Evolutionary conservation across 1,139 yeast genomes (phyloP).

Genomic region (Casaregolazyma suthepensis): DNA sequence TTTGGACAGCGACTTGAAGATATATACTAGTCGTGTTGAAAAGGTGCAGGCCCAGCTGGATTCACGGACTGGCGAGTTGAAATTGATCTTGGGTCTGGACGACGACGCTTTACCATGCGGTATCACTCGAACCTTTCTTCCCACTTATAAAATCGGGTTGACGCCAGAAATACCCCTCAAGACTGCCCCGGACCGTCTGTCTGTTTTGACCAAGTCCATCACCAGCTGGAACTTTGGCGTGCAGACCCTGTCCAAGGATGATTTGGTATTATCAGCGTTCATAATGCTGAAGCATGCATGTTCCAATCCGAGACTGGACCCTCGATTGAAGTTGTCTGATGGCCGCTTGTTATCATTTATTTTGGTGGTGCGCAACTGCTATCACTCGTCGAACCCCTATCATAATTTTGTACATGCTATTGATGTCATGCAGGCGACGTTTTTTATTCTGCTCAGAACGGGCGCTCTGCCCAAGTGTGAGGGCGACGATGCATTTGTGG

Average conservation of each 20-base stretch:
- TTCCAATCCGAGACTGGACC: conserved; percentile 28
- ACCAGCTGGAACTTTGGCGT: conserved; percentile 51
- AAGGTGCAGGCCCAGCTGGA: conserved; percentile 9
- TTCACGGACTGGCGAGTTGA: conserved; percentile 13
- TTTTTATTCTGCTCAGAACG: conserved; percentile 51
- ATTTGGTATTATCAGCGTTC: conserved; percentile 56
- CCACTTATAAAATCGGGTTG: background rate
- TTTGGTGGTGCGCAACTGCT: conserved; percentile 64
- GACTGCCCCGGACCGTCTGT: background rate
- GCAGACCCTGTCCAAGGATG: conserved; percentile 61
- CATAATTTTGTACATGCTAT: conserved; percentile 95
- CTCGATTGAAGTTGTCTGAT: conserved; percentile 31
- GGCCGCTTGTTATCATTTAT: conserved; percentile 53
- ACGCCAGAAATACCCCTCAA: conserved; percentile 3
- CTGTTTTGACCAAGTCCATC: conserved; percentile 1
- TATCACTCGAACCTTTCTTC: conserved; percentile 1
- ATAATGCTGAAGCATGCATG: conserved; percentile 49
- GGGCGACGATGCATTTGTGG: background rate
- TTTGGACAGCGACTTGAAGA: background rate
- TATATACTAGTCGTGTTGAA: conserved; percentile 7
- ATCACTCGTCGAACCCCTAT: conserved; percentile 79
- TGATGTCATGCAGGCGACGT: conserved; percentile 89
- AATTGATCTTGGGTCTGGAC: conserved; percentile 14
- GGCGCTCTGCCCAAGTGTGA: conserved; percentile 33
- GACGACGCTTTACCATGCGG: conserved; percentile 2